Evolutionary conservation across 1,284 basidiomycete genomes (phyloP).

Genomic region (Meira nashicola): DNA sequence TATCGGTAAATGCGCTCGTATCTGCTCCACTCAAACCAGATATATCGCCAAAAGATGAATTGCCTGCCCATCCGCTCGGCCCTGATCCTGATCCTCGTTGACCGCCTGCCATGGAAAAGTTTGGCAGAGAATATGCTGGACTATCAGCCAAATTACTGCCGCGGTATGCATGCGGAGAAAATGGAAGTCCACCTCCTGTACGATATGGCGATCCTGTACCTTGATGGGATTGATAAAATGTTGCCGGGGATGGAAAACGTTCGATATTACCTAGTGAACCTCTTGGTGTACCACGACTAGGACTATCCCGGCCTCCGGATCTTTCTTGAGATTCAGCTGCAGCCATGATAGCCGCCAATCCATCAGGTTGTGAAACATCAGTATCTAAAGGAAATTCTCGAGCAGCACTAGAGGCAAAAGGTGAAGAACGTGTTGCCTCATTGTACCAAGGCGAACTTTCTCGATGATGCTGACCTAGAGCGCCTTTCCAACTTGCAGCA

Average conservation of each 20-base stretch:
- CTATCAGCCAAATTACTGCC: neutral
- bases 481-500: neutral
- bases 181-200: neutral
- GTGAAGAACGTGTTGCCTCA: constrained; percentile 36
- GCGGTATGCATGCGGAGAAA: neutral
- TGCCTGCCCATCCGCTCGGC: neutral
- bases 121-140: neutral
- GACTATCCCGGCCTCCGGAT: constrained; percentile 4
- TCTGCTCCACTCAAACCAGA: neutral
- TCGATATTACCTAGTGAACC: constrained; percentile 10
- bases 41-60: neutral
- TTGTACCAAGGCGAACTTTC: constrained; percentile 43
- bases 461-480: constrained; percentile 21
- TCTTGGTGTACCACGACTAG: constrained; percentile 10
- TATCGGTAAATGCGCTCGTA: neutral
- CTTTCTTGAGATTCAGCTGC: constrained; percentile 6
- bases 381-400: constrained; percentile 18
- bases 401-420: constrained; percentile 43
- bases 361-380: constrained; percentile 8
- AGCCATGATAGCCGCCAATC: constrained; percentile 5
- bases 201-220: constrained; percentile 9
- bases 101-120: neutral
- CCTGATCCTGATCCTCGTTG: neutral
- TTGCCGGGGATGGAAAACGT: constrained; percentile 36
- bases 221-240: constrained; percentile 34